Evolutionary conservation across 2,329 filamentous ascomycete genomes (phyloP).

Genomic region (Penicillium sp.): DNA sequence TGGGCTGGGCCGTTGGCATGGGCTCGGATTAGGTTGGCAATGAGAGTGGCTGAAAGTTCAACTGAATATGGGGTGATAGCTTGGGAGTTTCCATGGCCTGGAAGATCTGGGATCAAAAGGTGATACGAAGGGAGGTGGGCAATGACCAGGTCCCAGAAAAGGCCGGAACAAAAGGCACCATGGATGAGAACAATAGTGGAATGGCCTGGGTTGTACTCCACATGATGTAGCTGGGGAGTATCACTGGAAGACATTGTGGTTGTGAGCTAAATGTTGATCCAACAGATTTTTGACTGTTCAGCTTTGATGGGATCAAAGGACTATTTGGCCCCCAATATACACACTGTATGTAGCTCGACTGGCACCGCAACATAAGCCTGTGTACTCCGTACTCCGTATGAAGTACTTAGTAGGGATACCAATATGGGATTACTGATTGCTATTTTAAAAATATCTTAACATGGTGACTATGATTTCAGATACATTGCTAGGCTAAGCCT

Average conservation of each 20-base stretch:
- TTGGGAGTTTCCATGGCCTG: conserved; percentile 16
- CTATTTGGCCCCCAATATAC: too few relatives aligned
- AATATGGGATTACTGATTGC: too few relatives aligned
- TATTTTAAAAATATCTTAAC: too few relatives aligned
- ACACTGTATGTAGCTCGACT: too few relatives aligned
- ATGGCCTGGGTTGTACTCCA: not conserved
- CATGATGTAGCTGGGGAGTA: not conserved
- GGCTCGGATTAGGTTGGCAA: conserved; percentile 5
- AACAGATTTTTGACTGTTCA: too few relatives aligned
- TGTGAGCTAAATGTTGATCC: not conserved
- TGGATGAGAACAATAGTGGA: conserved; percentile 17
- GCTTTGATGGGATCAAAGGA: too few relatives aligned
- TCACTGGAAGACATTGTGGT: not conserved
- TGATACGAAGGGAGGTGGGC: conserved; percentile 12
- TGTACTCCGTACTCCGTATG: too few relatives aligned
- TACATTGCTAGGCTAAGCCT: too few relatives aligned
- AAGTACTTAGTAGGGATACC: too few relatives aligned
- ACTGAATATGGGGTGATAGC: conserved; percentile 11
- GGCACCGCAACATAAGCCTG: too few relatives aligned
- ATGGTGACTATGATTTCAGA: too few relatives aligned
- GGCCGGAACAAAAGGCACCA: conserved; percentile 11
- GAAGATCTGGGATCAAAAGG: conserved; percentile 18
- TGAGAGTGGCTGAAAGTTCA: not conserved
- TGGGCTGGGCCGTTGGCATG: conserved; percentile 13
- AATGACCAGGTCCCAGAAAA: conserved; percentile 14